A percentile compares a stretch with the other conserved stretches of the same genome.
Conservation (phyloP, 2,329 filamentous ascomycete species). For the Neurospora crassa region DNA sequence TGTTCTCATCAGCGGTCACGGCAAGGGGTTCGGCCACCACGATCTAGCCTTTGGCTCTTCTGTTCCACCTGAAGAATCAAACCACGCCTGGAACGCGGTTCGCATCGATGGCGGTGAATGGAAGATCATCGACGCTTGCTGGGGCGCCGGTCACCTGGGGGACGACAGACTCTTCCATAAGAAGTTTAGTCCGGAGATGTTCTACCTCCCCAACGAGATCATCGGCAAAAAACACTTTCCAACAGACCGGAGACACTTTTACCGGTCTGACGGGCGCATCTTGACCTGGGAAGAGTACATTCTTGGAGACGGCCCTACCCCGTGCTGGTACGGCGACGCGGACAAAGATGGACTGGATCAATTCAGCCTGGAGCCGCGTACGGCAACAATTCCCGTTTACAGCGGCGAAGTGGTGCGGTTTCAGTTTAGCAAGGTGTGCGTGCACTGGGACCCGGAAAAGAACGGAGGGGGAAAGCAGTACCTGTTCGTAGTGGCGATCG, state of each 20-base stretch:
- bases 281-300: constrained; percentile 78
- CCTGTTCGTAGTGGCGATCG: constrained; percentile 60
- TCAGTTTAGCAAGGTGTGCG: constrained; percentile 68
- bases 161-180: constrained; percentile 51
- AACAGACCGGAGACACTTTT: constrained; percentile 56
- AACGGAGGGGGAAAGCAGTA: constrained; percentile 59
- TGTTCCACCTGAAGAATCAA: constrained; percentile 52
- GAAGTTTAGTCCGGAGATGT: constrained; percentile 55
- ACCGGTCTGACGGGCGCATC: constrained; percentile 59
- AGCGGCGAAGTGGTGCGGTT: constrained; percentile 57
- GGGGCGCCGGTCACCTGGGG: constrained; percentile 70
- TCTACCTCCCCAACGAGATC: constrained; percentile 58
- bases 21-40: constrained; percentile 73
- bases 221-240: constrained; percentile 82
- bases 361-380: constrained; percentile 51
- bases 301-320: constrained; percentile 42
- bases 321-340: constrained; percentile 35
- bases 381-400: constrained; percentile 50
- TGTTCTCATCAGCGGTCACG: constrained; percentile 65
- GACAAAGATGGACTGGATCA: constrained; percentile 42
- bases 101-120: constrained; percentile 77
- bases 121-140: constrained; percentile 88
- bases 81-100: constrained; percentile 91
- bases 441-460: constrained; percentile 69
- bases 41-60: constrained; percentile 53